Conservation (phyloP, 768 basidiomycete species). For the Psilocybe subaeruginosa region DNA sequence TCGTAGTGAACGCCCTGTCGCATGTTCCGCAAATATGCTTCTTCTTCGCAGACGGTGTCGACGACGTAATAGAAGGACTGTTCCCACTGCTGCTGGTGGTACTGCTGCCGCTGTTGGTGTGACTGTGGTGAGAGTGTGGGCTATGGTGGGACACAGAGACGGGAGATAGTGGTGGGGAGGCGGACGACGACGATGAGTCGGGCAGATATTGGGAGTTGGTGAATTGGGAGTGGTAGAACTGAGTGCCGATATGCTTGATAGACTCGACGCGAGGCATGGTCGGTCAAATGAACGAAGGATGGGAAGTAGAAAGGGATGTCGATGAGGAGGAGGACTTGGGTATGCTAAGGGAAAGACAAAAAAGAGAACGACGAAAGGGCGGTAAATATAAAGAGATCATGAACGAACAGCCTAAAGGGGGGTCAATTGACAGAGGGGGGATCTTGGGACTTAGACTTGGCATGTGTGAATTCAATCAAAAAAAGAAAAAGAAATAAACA, state of each 20-base stretch:
- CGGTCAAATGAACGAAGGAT: slow-evolving; percentile 12
- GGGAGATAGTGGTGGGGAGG: slow-evolving; percentile 32
- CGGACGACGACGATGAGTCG: slow-evolving; percentile 17
- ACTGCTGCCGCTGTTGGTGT: no score
- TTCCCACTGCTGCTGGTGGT: no score
- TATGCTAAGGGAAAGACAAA: slow-evolving; percentile 17
- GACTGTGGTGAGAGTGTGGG: not conserved
- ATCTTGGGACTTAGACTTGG: slow-evolving; percentile 28
- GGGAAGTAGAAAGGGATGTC: slow-evolving; percentile 7
- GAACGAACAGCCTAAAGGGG: slow-evolving; percentile 27
- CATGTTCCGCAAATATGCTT: slow-evolving; percentile 74
- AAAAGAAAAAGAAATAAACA: slow-evolving; percentile 14
- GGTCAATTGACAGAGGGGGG: slow-evolving; percentile 12
- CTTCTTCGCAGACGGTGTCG: slow-evolving; percentile 36
- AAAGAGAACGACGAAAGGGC: slow-evolving; percentile 6
- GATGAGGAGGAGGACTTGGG: slow-evolving; percentile 7
- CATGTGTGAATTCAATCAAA: slow-evolving; percentile 25
- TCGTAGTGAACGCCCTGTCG: slow-evolving; percentile 82
- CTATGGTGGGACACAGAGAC: slow-evolving; percentile 26
- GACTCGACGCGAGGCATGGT: slow-evolving; percentile 42
- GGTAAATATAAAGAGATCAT: slow-evolving; percentile 24
- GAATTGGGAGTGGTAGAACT: slow-evolving; percentile 37
- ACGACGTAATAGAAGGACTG: not conserved
- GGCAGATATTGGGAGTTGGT: slow-evolving; percentile 25
- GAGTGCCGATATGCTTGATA: slow-evolving; percentile 22